These are phyloP conservation scores for Corylus heterophylla DNA, from an alignment of 306 rosid genomes.

Conservation along the genomic window DNA sequence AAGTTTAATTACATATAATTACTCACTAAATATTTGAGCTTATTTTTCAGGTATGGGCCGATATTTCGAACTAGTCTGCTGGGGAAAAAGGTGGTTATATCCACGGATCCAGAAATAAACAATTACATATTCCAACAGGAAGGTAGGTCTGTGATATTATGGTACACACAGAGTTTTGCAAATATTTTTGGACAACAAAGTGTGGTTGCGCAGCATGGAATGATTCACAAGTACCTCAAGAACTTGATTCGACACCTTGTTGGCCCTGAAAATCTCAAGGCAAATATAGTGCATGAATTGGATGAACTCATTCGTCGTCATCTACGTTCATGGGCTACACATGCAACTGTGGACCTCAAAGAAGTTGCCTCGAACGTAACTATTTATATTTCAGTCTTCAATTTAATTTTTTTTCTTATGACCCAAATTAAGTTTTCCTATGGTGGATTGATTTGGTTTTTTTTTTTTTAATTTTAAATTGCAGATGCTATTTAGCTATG, in stretches of 20 bases:
- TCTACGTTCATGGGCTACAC: conserved; percentile 4
- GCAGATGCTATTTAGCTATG: conserved; percentile 11
- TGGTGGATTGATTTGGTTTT: no score
- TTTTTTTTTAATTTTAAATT: no score
- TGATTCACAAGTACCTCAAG: conserved; percentile 20
- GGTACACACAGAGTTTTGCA: background rate
- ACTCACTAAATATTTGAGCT: no score
- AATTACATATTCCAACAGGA: conserved; percentile 1
- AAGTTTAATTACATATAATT: no score
- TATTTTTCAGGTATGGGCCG: background rate
- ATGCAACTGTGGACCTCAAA: conserved; percentile 1
- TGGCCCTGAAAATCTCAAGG: conserved; percentile 8
- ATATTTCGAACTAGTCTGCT: conserved; percentile 1
- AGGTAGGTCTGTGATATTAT: background rate
- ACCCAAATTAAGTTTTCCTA: no score
- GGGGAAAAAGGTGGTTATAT: background rate
- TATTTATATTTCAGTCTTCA: no score
- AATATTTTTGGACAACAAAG: conserved; percentile 1
- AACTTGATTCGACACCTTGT: conserved; percentile 6
- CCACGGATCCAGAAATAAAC: conserved; percentile 6
- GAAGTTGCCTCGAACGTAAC: background rate
- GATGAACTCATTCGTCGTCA: background rate
- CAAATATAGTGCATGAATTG: background rate
- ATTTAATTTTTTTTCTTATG: no score
- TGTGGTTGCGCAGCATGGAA: background rate